Percentiles rank a stretch among this genome's conserved stretches.
Evolutionary conservation across 306 rosid species (phyloP).

Genomic region (Prunus fruticosa): DNA sequence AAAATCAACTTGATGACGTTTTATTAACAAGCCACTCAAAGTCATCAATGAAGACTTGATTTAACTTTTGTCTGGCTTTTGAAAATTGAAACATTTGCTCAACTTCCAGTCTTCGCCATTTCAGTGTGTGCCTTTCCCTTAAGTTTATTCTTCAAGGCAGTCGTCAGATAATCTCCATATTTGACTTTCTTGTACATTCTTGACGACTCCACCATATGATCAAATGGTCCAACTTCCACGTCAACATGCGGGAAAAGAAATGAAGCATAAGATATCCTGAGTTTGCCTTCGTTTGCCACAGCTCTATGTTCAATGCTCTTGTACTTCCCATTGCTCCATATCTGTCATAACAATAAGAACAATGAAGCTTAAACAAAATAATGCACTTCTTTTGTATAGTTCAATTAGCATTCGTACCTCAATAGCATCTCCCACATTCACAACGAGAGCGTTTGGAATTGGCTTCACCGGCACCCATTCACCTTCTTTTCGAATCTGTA

Average conservation of each 20-base stretch:
- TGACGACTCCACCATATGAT: conserved; percentile 26
- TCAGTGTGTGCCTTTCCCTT: conserved; percentile 35
- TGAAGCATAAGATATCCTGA: conserved; percentile 23
- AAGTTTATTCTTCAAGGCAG: conserved; percentile 17
- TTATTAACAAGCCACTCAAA: not conserved
- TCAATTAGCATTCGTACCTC: not conserved
- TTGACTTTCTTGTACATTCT: conserved; percentile 31
- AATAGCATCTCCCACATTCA: conserved; percentile 40
- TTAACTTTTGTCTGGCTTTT: not conserved
- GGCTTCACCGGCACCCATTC: conserved; percentile 39
- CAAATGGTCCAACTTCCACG: conserved; percentile 38
- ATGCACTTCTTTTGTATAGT: not conserved
- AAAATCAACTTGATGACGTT: not conserved
- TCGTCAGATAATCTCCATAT: conserved; percentile 35
- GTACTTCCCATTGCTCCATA: conserved; percentile 51
- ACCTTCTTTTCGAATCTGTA: conserved; percentile 39
- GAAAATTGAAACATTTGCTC: not conserved
- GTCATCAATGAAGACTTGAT: not conserved
- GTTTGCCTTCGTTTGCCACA: conserved; percentile 27
- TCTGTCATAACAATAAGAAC: conserved; percentile 23
- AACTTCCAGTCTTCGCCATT: conserved; percentile 7
- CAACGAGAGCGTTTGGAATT: conserved; percentile 30
- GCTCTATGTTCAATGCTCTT: conserved; percentile 47
- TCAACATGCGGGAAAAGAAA: conserved; percentile 24
- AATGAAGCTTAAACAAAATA: not conserved